phyloP scores from a whole-genome alignment of 2,329 filamentous ascomycete species.

The Verticillium zaregamsianum region DNA sequence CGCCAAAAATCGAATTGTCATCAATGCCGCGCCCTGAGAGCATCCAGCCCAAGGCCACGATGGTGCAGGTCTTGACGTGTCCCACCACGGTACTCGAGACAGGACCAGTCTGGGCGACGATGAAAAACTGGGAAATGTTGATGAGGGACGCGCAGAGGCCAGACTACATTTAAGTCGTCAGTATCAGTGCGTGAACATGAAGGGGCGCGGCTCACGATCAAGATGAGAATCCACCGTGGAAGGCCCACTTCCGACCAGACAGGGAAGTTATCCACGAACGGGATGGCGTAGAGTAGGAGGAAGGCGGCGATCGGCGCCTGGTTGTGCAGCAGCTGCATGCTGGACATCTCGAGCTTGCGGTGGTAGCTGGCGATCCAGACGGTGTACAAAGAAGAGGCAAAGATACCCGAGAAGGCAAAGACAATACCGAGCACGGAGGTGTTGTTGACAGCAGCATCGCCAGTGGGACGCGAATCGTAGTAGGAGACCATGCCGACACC shows the following conservation, averaged over 20 bases:
- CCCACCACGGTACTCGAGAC: constrained; percentile 64
- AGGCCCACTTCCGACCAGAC: constrained; percentile 46
- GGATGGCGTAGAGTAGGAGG: constrained; percentile 61
- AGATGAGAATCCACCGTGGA: constrained; percentile 54
- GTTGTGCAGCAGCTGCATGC: constrained; percentile 66
- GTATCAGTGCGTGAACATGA: not conserved
- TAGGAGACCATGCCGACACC: constrained; percentile 65
- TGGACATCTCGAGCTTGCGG: constrained; percentile 60
- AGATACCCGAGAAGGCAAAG: constrained; percentile 60
- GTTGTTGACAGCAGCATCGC: constrained; percentile 45
- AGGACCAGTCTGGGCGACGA: constrained; percentile 57
- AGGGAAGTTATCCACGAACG: constrained; percentile 61
- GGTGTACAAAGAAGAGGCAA: constrained; percentile 64
- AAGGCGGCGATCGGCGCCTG: constrained; percentile 61
- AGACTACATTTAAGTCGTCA: constrained; percentile 38
- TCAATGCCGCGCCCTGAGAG: constrained; percentile 50
- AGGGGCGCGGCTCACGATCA: constrained; percentile 40
- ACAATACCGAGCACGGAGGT: constrained; percentile 56
- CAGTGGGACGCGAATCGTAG: constrained; percentile 56
- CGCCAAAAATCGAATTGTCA: constrained; percentile 51
- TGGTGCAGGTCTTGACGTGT: constrained; percentile 62
- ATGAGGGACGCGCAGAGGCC: constrained; percentile 60
- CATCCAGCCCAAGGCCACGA: constrained; percentile 60
- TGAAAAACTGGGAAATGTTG: constrained; percentile 62
- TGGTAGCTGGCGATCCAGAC: constrained; percentile 66